Conservation (phyloP, 169 alveolate genomes). For the Fabrea salina region DNA sequence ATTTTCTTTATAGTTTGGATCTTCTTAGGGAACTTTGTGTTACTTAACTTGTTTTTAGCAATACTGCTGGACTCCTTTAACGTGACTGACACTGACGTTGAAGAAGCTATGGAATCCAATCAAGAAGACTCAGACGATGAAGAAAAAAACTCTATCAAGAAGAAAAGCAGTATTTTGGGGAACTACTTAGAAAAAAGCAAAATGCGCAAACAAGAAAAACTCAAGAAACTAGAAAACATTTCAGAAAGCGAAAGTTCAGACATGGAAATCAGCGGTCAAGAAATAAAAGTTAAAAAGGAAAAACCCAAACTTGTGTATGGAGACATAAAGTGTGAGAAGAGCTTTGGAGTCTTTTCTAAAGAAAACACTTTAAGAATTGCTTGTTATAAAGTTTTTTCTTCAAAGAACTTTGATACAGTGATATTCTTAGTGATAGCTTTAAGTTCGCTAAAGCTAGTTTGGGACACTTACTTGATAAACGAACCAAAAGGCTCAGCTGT, state of each 20-base stretch:
- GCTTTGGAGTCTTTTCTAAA: not conserved
- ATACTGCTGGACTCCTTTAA: slow-evolving; percentile 71
- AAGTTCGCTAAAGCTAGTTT: slow-evolving; percentile 5
- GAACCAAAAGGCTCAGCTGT: not conserved
- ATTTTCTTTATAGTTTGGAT: slow-evolving; percentile 79
- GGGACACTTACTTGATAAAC: slow-evolving; percentile 25
- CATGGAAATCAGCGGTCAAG: not conserved
- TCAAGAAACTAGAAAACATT: not conserved
- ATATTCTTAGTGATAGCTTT: not conserved
- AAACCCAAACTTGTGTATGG: not conserved
- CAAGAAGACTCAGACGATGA: not conserved
- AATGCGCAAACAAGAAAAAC: not conserved
- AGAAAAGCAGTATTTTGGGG: not conserved
- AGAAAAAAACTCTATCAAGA: not conserved
- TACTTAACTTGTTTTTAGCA: slow-evolving; percentile 82
- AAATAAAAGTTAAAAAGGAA: not conserved
- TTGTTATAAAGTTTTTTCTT: not conserved
- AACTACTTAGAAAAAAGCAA: not conserved
- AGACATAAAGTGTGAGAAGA: not conserved
- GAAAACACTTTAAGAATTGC: not conserved
- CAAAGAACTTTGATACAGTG: not conserved
- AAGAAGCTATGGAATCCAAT: no score
- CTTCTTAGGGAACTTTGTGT: slow-evolving; percentile 80
- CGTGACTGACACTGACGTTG: not conserved
- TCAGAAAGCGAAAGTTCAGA: slow-evolving; percentile 6